Evolutionary conservation across 2,329 filamentous ascomycete species (phyloP), one percentile per base, ranked within the genome.

Genomic region (Colletotrichum sp.): DNA sequence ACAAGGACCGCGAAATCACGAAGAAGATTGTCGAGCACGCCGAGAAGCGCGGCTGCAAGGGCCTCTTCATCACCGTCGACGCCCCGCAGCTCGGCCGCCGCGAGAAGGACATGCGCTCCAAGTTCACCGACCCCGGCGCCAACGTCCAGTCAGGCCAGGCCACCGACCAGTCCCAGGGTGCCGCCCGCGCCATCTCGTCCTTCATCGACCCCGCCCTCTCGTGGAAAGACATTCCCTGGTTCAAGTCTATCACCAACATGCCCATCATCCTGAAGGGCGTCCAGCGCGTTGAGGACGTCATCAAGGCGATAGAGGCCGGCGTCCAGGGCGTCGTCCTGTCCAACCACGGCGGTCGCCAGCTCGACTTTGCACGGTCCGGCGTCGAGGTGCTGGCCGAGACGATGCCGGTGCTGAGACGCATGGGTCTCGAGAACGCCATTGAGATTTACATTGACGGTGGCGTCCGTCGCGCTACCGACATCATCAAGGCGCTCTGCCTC

Each of bases 41-140:
- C 76, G 97, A 99, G 87, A 88, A 88, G 82, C 93, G 97, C 72
- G 97, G 97, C 32, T 99, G 97, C 90, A 97, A 95, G 86, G 97
- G 94, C 12, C 92, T 99, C 21, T 99, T 99, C 89, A 98, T 99
- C 87, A 99, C 97, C 4, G 97, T 99, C 71, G 97, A 99, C 84
- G 97, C 97, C 68, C 97, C 97, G 8, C 96, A 99, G 85, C 93
- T 99, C 26, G 97, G 97, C 57, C 93, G 97, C 52, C 91, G 97
- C 79, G 97, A 99, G 85, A 99, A 99, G 88, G 97, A 99, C 84
- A 99, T 99, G 97, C 94, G 97, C 52, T 92, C 91, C 79, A 99
- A 99, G 85, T 98, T 98, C 83, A 92, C 92, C 48, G 96, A 98
- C 80, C 91, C 91, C 16, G 96, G 96, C 10, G 94, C 94, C 32